These are phyloP conservation scores for Termitomyces sp. DNA, from an alignment of 768 basidiomycete genomes.

Conservation along the genomic window DNA sequence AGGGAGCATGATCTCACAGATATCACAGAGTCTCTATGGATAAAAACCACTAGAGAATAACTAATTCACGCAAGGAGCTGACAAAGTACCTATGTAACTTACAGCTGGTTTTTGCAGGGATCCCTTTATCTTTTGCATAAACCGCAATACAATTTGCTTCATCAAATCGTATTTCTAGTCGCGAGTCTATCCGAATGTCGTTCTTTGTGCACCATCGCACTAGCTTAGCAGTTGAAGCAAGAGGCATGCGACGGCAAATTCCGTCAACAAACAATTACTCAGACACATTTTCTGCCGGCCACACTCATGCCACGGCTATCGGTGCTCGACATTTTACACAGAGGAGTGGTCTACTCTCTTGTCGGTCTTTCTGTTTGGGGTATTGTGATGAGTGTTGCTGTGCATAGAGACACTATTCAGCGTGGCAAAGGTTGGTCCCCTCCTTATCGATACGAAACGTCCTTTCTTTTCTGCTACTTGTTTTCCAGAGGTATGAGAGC, in stretches of 20 bases:
- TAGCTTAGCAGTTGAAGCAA: conserved; percentile 17
- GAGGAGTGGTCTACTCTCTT: conserved; percentile 48
- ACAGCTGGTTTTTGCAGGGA: conserved; percentile 32
- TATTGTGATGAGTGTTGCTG: conserved; percentile 42
- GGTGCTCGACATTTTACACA: conserved; percentile 43
- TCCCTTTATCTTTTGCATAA: conserved; percentile 24
- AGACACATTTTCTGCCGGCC: neutral
- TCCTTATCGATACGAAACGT: neutral
- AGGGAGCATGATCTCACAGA: conserved; percentile 54
- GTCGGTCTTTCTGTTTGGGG: conserved; percentile 48
- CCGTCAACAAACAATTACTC: neutral
- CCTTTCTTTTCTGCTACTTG: too few relatives aligned
- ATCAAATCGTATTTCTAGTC: conserved; percentile 28
- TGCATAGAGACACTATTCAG: conserved; percentile 49
- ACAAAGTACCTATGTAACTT: conserved; percentile 13
- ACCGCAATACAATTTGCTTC: conserved; percentile 28
- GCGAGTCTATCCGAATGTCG: conserved; percentile 38
- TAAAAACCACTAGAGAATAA: conserved; percentile 46
- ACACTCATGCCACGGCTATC: conserved; percentile 20
- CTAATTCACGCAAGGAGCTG: conserved; percentile 1
- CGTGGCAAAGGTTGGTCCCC: conserved; percentile 45
- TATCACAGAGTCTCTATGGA: conserved; percentile 57
- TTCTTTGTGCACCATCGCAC: conserved; percentile 45
- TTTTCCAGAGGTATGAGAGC: neutral
- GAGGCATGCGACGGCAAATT: neutral